Base-by-base conservation (phyloP, 1,284 basidiomycete species). In the Cerioporus squamosus region DNA sequence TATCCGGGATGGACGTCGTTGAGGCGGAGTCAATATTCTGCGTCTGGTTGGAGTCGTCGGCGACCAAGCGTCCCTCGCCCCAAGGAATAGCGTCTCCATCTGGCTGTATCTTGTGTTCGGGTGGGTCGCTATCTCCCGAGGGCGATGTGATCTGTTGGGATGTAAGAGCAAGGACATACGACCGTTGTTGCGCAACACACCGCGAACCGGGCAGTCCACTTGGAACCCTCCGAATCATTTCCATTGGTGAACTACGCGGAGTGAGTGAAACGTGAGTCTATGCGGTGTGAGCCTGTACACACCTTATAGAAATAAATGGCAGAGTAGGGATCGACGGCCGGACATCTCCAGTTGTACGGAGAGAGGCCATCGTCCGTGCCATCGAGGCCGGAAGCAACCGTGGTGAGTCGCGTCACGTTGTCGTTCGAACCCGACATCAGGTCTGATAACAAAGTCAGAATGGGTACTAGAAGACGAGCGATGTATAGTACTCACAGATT, bases 231-330 rank as follows among this genome's bases (percentile, higher is more conserved):
- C 12, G 31, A 47, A 33, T 74, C 68, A n/a, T 67, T 66, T 39
- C 70, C 68, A 36, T 75, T 73, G 10, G 71, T 74, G 55, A 76
- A 74, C 75, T 77, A 26, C 2, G 23, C 18, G 33, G 5, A 6
- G 38, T 39, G 5, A 17, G 38, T 39, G 12, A 7, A 12, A 9
- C 20, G 20, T 18, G 40, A 22, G 5, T 18, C 5, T 7, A n/a
- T 8, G 4, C 6, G 18, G 7, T 39, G 15, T 1, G 14, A 15
- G 8, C 12, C 38, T 29, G 26, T n/a, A 18, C 53, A 23, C 57
- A 76, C 76, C 70, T 77, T 73, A 49, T 78, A 79, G 62, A 78
- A 77, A 60, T 78, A 79, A 18, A 77, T 76, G 20, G 64, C 61
- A 5, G 75, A 73, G 60, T 76, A 72, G 1, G 76, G 77, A 31